Evolutionary conservation across 78 protist genomes (phyloP), one percentile per base, ranked within the genome.

Genomic region (Polysphondylium violaceum): DNA sequence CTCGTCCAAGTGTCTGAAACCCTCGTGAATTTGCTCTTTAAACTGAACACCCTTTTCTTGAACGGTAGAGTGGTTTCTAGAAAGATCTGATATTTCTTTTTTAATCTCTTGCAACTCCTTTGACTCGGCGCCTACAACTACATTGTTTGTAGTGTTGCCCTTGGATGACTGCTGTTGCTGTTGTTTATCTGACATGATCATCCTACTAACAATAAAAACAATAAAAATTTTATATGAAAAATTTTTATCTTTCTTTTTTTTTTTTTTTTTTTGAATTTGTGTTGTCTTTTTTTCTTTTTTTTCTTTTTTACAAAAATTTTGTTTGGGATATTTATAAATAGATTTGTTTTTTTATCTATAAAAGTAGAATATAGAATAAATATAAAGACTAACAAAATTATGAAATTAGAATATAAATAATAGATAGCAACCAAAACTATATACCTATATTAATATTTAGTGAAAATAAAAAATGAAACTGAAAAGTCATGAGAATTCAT

Each of bases 21-120:
- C 88, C 33, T 25, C 76, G 16, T 35, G 50, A 33, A 79, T 79
- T 25, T 79, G 69, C 38, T 64, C 74, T 21, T 67, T 79, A 23
- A 79, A 56, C 31, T 67, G 64, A 2, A 47, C 23, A n/a, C 88
- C 88, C 27, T 79, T 79, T 16, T 79, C 77, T 53, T 79, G 33
- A 11, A 69, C 33, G 6, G 21, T 9, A 3, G 8, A 6, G 14
- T 79, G 76, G 25, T 31, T 79, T 12, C 17, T 68, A 41, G 36
- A 23, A 33, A 68, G 35, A 23, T 68, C 75, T 8, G 35, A 68
- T 7, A 68, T 43, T 41, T 68, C 75, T 33, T 64, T 67, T 41
- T 67, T 72, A 19, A 79, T 47, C n/a, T 79, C 88, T 38, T 40
- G 27, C 9, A 79, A 27, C 41, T 79, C 88, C 59, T 79, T 79